Conservation (phyloP, 345 rosid genomes). For the Fremontodendron californicum region DNA sequence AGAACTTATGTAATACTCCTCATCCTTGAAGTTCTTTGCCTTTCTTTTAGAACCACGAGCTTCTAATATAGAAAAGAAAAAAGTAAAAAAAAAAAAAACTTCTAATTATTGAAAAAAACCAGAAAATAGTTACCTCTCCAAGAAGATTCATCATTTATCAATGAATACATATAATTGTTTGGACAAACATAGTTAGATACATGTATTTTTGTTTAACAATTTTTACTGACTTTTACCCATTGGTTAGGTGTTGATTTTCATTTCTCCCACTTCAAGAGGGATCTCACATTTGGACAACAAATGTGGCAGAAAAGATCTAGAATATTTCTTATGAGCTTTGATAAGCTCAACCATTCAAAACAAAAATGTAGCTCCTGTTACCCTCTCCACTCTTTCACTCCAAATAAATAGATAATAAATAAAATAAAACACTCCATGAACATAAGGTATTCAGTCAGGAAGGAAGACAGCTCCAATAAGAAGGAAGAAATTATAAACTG, state of each 20-base stretch:
- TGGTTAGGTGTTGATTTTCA: not conserved
- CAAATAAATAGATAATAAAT: not conserved
- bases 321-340: not conserved
- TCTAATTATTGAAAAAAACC: not conserved
- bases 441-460: not conserved
- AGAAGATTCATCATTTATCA: not conserved
- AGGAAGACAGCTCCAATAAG: not conserved
- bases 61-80: constrained; percentile 21
- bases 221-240: not conserved
- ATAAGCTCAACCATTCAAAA: not conserved
- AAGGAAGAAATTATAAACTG: not conserved
- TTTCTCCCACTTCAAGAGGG: not conserved
- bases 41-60: constrained; percentile 63
- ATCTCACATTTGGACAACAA: not conserved
- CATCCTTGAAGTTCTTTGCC: constrained; percentile 74
- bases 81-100: not conserved
- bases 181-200: not conserved
- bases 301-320: not conserved
- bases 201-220: not conserved
- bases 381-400: not conserved
- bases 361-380: not conserved
- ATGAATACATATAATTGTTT: not conserved
- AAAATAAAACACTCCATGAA: not conserved
- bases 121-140: not conserved
- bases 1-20: constrained; percentile 78